Evolutionary conservation across 1,284 basidiomycete genomes (phyloP).

Genomic region (Pyrrhoderma noxium): DNA sequence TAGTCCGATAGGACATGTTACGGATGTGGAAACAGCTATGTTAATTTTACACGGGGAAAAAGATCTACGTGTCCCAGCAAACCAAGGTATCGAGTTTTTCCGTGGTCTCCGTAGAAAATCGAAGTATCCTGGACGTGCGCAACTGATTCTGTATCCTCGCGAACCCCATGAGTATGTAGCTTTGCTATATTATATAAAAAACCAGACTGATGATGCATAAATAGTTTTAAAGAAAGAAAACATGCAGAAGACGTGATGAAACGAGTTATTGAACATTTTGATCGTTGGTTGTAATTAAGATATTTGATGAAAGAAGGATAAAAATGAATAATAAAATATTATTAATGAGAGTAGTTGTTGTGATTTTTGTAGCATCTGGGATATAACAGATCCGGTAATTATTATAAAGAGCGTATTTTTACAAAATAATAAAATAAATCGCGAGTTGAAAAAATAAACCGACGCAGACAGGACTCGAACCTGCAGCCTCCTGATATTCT

Average conservation of each 20-base stretch:
- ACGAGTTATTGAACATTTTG: conserved; percentile 19
- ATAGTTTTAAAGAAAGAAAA: conserved; percentile 18
- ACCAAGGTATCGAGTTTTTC: conserved; percentile 19
- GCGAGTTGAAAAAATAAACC: neutral
- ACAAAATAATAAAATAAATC: too few relatives aligned
- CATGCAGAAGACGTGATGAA: conserved; percentile 21
- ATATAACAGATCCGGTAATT: too few relatives aligned
- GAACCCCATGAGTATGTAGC: conserved; percentile 18
- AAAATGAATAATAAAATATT: too few relatives aligned
- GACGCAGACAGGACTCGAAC: conserved; percentile 4
- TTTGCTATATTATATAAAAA: neutral
- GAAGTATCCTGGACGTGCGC: conserved; percentile 17
- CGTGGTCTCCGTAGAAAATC: conserved; percentile 17
- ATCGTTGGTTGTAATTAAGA: conserved; percentile 15
- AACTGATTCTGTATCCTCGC: conserved; percentile 20
- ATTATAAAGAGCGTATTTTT: too few relatives aligned
- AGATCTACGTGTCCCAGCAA: conserved; percentile 18
- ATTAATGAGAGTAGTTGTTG: too few relatives aligned
- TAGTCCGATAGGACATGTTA: conserved; percentile 17
- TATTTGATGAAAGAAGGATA: conserved; percentile 2
- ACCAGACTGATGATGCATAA: neutral
- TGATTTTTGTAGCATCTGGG: too few relatives aligned
- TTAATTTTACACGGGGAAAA: conserved; percentile 21
- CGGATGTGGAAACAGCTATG: conserved; percentile 19
- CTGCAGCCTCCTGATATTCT: conserved; percentile 1